Base-by-base conservation (phyloP, 306 rosid genomes). In the Lupinus albus region DNA sequence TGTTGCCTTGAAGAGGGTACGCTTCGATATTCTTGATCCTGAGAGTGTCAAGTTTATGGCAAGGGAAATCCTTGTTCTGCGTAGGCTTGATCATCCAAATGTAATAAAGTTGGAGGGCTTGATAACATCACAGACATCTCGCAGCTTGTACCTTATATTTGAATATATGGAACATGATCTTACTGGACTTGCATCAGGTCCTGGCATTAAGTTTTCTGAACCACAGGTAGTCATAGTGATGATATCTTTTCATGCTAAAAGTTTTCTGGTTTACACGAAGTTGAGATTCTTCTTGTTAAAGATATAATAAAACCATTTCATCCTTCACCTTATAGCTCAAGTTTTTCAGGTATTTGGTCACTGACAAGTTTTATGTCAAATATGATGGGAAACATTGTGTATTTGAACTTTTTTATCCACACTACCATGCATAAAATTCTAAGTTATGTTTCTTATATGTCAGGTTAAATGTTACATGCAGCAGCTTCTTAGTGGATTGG, bases 31-130 rank as follows among this genome's bases (percentile, higher is more conserved):
- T 83, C 89, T 84, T 35, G 98, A 93, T 67, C 65, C 70, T 11
- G 98, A 93, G 83, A 93, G 98, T 72, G 91, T 93, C 71, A 88
- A 78, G 85, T 93, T 93, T 52, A 93, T 93, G 98, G 95, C 98
- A 54, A 84, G 98, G 77, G 98, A 93, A 78, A 93, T 93, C 57
- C 70, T 89, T 76, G 72, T 93, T 73, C 87, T 89, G 68, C 96
- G 97, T 45, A 78, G 89, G 79, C 98, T 92, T 68, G 88, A 89
- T 79, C 98, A 92, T 81, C 98, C 87, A 33, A 89, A 93, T 70
- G 63, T 93, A 46, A 89, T 93, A 70, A 89, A 89, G 83, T 79
- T 93, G 80, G 89, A 89, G 75, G 96, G 97, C 49, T 79, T 93
- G 87, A 86, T 93, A 76, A 84, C 98, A 1, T 80, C 97, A 0